Base-by-base conservation (phyloP, 1,139 yeast species). In the Casaregolazyma lundiana region DNA sequence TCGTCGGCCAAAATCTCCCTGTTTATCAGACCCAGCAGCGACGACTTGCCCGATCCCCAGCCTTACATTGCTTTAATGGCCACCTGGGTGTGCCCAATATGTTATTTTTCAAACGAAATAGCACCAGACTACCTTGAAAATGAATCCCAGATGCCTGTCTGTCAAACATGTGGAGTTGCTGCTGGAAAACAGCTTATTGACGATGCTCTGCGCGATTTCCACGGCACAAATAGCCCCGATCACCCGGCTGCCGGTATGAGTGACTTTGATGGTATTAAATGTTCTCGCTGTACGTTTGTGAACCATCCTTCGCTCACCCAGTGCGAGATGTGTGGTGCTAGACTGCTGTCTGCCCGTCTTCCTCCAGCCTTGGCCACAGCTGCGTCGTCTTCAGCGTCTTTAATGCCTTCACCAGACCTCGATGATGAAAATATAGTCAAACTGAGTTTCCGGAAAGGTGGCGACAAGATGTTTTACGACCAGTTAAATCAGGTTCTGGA, bases 261-360 rank as follows among this genome's bases (percentile, higher is more conserved):
- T 26, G 55, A 34, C 5, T 4, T 55, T 40, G 63, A 69, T 43
- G 72, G 77, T 46, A 70, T 73, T 37, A 73, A 73, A 42, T 92
- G 98, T 55, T 81, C 89, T 0, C 72, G 76, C 39, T 92, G 97
- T 59, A 92, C 97, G 0, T 92, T 90, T 59, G 69, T 78, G 13
- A 92, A 92, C 61, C 96, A 90, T 63, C 85, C 90, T 0, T 78
- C 86, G 3, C 69, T 92, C 71, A 69, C 74, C 41, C 73, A 71
- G 52, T 92, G 98, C 63, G 98, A 92, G 63, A 76, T 92, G 62
- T 92, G 97, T 67, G 96, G 96, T 0, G 71, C 83, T 0, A 73
- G 75, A 40, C 67, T 86, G 22, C 64, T 70, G 2, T 59, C 68
- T 2, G 59, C 64, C 3, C 57, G 63, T 17, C 56, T 55, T 44